Percentiles rank a stretch among this genome's conserved stretches.
These are phyloP conservation scores for Dothidotthia symphoricarpi DNA, from an alignment of 2,329 filamentous ascomycete species.

Conservation along the genomic window DNA sequence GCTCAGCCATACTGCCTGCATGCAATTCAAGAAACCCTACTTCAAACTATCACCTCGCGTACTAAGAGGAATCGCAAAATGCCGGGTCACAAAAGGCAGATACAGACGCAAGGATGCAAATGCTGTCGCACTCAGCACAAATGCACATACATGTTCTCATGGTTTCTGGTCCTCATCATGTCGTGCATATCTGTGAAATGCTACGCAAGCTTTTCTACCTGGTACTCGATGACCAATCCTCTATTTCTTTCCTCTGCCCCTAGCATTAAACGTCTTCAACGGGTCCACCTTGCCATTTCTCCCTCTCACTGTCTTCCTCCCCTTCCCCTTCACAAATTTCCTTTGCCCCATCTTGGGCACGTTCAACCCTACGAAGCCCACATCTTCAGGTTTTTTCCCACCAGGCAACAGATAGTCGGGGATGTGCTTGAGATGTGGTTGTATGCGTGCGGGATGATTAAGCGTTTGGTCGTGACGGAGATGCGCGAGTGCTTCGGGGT, in stretches of 20 bases:
- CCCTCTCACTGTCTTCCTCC: slow-evolving; percentile 49
- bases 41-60: no score
- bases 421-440: slow-evolving; percentile 80
- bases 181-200: no score
- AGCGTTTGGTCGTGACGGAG: slow-evolving; percentile 88
- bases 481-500: slow-evolving; percentile 83
- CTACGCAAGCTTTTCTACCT: no score
- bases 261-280: slow-evolving; percentile 76
- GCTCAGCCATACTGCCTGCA: no score
- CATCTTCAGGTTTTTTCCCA: slow-evolving; percentile 66
- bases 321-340: slow-evolving; percentile 47
- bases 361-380: slow-evolving; percentile 72
- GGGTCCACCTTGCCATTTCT: slow-evolving; percentile 75
- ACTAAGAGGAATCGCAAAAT: no score
- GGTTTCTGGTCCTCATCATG: no score
- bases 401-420: slow-evolving; percentile 87
- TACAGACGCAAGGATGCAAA: no score
- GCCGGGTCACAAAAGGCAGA: no score
- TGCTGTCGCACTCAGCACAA: no score
- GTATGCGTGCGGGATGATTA: slow-evolving; percentile 70
- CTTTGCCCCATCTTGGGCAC: slow-evolving; percentile 44
- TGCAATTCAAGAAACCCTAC: no score
- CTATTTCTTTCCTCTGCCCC: slow-evolving; percentile 40
- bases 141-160: no score
- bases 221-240: not conserved